Percentiles rank a stretch among this genome's conserved stretches.
These are phyloP conservation scores for Casuarina cunninghamiana DNA, from an alignment of 306 rosid genomes.

Conservation along the genomic window DNA sequence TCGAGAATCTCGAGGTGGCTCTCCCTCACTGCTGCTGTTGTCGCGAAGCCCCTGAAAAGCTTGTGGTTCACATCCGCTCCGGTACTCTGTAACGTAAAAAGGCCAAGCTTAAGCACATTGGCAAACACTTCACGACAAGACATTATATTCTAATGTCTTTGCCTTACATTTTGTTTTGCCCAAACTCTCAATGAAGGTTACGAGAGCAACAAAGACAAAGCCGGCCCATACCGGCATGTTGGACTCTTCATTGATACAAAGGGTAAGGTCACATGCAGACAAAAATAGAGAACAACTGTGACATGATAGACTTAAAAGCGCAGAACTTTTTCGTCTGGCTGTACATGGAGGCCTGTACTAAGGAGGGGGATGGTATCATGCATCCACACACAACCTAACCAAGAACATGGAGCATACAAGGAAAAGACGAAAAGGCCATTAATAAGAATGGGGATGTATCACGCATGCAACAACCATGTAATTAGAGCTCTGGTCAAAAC, in stretches of 20 bases:
- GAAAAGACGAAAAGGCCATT: too few relatives aligned
- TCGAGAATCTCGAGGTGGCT: constrained; percentile 76
- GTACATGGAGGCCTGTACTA: constrained; percentile 11
- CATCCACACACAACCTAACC: background rate
- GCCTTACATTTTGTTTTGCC: background rate
- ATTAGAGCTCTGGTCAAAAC: constrained; percentile 19
- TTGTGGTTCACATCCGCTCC: constrained; percentile 96
- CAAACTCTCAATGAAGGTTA: background rate
- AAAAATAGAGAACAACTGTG: constrained; percentile 10
- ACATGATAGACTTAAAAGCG: constrained; percentile 16
- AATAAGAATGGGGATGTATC: too few relatives aligned
- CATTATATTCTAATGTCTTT: background rate
- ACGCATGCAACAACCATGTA: background rate
- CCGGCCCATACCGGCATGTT: constrained; percentile 2
- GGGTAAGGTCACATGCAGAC: constrained; percentile 17
- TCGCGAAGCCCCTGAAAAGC: constrained; percentile 85
- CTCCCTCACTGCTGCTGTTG: constrained; percentile 92
- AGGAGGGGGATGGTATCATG: constrained; percentile 21
- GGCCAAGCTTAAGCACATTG: constrained; percentile 18
- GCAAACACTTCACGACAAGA: background rate
- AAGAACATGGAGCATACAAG: too few relatives aligned
- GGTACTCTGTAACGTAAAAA: constrained; percentile 45
- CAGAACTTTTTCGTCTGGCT: constrained; percentile 6
- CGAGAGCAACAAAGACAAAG: constrained; percentile 3
- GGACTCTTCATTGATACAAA: constrained; percentile 12